Conservation (phyloP, 164 flowering plant species). For the Saururus chinensis region DNA sequence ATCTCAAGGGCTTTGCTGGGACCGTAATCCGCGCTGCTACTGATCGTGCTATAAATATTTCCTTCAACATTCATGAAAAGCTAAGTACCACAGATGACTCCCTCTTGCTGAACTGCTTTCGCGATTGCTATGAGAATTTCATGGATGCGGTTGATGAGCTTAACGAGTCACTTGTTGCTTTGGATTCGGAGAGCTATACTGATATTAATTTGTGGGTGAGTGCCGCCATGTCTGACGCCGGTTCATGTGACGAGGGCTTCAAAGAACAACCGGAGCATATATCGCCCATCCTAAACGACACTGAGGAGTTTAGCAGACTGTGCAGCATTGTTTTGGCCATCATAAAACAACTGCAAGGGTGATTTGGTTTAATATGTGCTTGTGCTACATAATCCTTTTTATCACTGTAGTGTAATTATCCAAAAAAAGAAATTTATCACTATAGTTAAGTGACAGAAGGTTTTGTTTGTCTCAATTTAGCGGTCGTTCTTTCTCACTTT, state of each 20-base stretch:
- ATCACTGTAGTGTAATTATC: no score
- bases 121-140: slow-evolving; percentile 17
- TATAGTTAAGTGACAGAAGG: no score
- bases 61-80: background rate
- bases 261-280: background rate
- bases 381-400: background rate
- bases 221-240: slow-evolving; percentile 16
- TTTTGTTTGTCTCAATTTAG: no score
- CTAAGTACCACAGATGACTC: background rate
- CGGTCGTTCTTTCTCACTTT: no score
- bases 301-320: slow-evolving; percentile 6
- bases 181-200: slow-evolving; percentile 7
- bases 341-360: slow-evolving; percentile 1
- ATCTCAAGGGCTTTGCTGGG: slow-evolving; percentile 1
- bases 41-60: no score
- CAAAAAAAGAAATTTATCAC: no score
- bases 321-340: slow-evolving; percentile 19
- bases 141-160: slow-evolving; percentile 15
- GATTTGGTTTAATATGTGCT: background rate
- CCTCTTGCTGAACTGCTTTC: slow-evolving; percentile 5
- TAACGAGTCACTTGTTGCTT: slow-evolving; percentile 11
- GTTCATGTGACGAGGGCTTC: slow-evolving; percentile 16
- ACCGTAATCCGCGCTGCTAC: background rate
- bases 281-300: background rate
- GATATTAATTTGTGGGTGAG: slow-evolving; percentile 12